Evolutionary conservation across 805 yeast species (phyloP).

Genomic region (Suhomyces faveliae): DNA sequence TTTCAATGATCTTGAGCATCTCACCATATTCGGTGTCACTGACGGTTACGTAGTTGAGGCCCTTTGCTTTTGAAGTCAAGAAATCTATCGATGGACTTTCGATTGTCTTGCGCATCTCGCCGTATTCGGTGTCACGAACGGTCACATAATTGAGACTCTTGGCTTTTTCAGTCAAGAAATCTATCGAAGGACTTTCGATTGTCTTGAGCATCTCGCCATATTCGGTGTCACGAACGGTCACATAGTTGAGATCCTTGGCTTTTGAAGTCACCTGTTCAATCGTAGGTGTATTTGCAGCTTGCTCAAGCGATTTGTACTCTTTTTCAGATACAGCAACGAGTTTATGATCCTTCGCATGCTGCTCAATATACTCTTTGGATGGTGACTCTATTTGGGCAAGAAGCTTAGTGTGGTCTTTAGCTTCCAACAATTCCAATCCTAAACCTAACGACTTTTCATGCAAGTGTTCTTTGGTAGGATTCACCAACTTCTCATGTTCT

Average conservation of each 20-base stretch:
- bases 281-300: constrained; percentile 10
- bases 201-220: constrained; percentile 7
- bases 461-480: constrained; percentile 13
- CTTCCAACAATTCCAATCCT: constrained; percentile 1
- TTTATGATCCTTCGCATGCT: constrained; percentile 28
- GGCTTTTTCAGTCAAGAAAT: constrained; percentile 16
- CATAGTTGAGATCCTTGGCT: constrained; percentile 1
- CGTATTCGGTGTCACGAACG: constrained; percentile 5
- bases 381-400: constrained; percentile 19
- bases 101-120: constrained; percentile 8
- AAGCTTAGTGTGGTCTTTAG: constrained; percentile 13
- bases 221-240: constrained; percentile 6
- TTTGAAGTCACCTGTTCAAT: constrained; percentile 7
- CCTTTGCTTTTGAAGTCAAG: constrained; percentile 4
- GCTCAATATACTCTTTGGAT: constrained; percentile 28
- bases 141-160: constrained; percentile 2
- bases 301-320: constrained; percentile 13
- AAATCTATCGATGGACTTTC: constrained; percentile 23
- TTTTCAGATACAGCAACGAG: constrained; percentile 11
- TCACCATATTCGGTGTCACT: constrained; percentile 2
- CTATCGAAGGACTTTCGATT: constrained; percentile 20
- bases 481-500: neutral
- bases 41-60: constrained; percentile 5
- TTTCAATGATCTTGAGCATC: constrained; percentile 11
- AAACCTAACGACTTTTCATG: constrained; percentile 6